Percentiles rank a stretch among this genome's conserved stretches.
phyloP scores from a whole-genome alignment of 495 filamentous ascomycete genomes.

The Annulohypoxylon nitens region DNA sequence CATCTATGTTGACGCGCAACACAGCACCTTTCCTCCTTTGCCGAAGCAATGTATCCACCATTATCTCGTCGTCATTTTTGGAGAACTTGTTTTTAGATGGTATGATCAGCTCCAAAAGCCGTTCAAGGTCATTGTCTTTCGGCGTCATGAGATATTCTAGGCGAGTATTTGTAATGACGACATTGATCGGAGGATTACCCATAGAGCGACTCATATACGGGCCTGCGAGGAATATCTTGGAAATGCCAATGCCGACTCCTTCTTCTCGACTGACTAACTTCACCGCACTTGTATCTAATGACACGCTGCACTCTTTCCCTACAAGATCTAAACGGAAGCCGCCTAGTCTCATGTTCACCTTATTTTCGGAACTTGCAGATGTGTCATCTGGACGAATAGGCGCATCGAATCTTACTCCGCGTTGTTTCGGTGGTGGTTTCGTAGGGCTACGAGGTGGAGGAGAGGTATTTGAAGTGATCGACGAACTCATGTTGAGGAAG shows the following conservation, averaged over 20 bases:
- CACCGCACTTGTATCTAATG: conserved; percentile 79
- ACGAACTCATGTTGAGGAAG: conserved; percentile 87
- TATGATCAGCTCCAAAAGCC: conserved; percentile 85
- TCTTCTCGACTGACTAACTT: conserved; percentile 81
- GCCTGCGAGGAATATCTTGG: conserved; percentile 78
- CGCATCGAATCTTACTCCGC: conserved; percentile 81
- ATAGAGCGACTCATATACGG: conserved; percentile 67
- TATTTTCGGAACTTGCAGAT: conserved; percentile 66
- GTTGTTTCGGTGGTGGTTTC: conserved; percentile 57
- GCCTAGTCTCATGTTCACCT: conserved; percentile 81
- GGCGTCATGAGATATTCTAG: conserved; percentile 81
- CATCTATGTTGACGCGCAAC: conserved; percentile 75
- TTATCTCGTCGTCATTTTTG: conserved; percentile 87
- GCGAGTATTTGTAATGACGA: conserved; percentile 71
- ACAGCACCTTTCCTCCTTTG: conserved; percentile 92
- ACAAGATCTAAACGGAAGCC: conserved; percentile 78
- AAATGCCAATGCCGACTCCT: conserved; percentile 76
- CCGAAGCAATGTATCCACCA: conserved; percentile 90
- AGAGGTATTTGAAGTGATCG: conserved; percentile 79
- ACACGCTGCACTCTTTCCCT: conserved; percentile 81
- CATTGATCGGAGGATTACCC: conserved; percentile 64
- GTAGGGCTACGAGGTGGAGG: conserved; percentile 57
- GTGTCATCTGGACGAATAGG: conserved; percentile 62
- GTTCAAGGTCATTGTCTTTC: conserved; percentile 82
- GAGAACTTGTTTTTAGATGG: conserved; percentile 94